A percentile compares a stretch with the other conserved stretches of the same genome.
phyloP scores from a whole-genome alignment of 306 rosid genomes.

The Cucurbita maxima region DNA sequence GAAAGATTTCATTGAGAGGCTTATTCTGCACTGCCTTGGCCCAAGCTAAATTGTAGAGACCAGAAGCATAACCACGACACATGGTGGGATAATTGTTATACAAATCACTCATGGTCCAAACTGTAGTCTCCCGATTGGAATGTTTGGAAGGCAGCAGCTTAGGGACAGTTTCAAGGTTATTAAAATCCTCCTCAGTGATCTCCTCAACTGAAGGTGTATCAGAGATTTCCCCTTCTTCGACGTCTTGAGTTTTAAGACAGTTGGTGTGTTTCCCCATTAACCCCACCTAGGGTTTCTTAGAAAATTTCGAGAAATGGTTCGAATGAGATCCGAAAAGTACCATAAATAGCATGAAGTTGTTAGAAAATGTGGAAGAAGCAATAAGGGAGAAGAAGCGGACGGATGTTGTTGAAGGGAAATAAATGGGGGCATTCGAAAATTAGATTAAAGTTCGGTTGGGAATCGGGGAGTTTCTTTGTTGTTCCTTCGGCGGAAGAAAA shows the following conservation, averaged over 20 bases:
- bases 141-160: slow-evolving; percentile 5
- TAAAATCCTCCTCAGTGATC: slow-evolving; percentile 78
- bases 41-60: slow-evolving; percentile 77
- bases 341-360: slow-evolving; percentile 28
- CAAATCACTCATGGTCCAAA: slow-evolving; percentile 64
- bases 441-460: not conserved
- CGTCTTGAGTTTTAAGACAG: slow-evolving; percentile 35
- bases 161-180: slow-evolving; percentile 35
- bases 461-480: not conserved
- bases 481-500: not conserved
- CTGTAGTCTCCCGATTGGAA: slow-evolving; percentile 33
- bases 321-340: slow-evolving; percentile 32
- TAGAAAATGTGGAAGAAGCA: not conserved
- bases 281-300: slow-evolving; percentile 14
- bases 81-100: slow-evolving; percentile 46
- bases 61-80: slow-evolving; percentile 48
- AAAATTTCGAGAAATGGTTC: slow-evolving; percentile 13
- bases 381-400: not conserved
- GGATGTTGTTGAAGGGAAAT: not conserved
- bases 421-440: not conserved
- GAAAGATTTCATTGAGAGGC: slow-evolving; percentile 57
- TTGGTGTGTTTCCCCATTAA: slow-evolving; percentile 38
- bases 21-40: slow-evolving; percentile 94
- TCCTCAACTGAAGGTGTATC: slow-evolving; percentile 84
- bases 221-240: slow-evolving; percentile 93